Conservation (phyloP, 192 early-diverging fungal genomes). For the Helicostylum pulchrum region DNA sequence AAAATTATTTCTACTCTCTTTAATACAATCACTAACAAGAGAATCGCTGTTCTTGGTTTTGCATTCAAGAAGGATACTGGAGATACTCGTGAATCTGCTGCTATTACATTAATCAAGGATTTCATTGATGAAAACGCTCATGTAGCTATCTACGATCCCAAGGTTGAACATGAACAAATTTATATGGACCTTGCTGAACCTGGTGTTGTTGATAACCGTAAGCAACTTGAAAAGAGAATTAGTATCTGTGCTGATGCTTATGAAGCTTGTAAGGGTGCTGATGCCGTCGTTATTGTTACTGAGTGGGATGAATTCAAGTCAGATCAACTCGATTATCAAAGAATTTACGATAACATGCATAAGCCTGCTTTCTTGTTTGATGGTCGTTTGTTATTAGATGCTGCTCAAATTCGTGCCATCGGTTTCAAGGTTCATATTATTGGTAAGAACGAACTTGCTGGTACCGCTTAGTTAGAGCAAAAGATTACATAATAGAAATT, state of each 20-base stretch:
- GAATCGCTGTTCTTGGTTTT: constrained; percentile 82
- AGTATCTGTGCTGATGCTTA: constrained; percentile 63
- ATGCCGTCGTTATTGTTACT: constrained; percentile 79
- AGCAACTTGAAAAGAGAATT: constrained; percentile 59
- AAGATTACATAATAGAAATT: neutral
- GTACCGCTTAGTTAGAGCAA: constrained; percentile 26
- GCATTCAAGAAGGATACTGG: constrained; percentile 95
- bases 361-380: constrained; percentile 91
- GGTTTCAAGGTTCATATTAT: constrained; percentile 77
- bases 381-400: constrained; percentile 79
- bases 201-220: constrained; percentile 47
- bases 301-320: constrained; percentile 92
- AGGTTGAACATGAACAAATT: constrained; percentile 75
- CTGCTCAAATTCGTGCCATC: constrained; percentile 59
- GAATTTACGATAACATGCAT: constrained; percentile 66
- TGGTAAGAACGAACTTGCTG: constrained; percentile 53
- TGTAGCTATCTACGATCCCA: constrained; percentile 86
- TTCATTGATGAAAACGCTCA: constrained; percentile 76
- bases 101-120: constrained; percentile 78
- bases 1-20: constrained; percentile 71
- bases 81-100: constrained; percentile 90
- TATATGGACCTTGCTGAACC: constrained; percentile 59
- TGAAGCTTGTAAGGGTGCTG: constrained; percentile 64
- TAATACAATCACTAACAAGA: constrained; percentile 78
- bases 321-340: constrained; percentile 59